These are phyloP conservation scores for Penicillium steckii DNA, from an alignment of 495 filamentous ascomycete genomes.

Conservation along the genomic window DNA sequence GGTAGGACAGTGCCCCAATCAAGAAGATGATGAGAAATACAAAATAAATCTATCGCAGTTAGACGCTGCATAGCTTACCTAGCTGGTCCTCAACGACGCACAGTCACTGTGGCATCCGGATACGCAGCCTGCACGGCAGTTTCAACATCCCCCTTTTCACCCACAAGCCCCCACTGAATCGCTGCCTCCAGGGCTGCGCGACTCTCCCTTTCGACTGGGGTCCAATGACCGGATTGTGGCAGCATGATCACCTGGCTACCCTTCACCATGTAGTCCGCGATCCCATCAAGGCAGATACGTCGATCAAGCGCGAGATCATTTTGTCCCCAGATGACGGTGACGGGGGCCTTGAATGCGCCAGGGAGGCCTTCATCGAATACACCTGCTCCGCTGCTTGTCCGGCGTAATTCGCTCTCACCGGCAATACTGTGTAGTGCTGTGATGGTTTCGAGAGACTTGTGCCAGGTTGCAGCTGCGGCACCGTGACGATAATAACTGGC, in stretches of 20 bases:
- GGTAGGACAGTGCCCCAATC: too few species aligned
- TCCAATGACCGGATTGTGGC: constrained; percentile 41
- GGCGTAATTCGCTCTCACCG: constrained; percentile 19
- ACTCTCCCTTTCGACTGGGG: constrained; percentile 42
- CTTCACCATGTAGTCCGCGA: constrained; percentile 38
- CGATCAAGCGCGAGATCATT: constrained; percentile 40
- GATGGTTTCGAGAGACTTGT: constrained; percentile 48
- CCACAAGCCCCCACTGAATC: constrained; percentile 38
- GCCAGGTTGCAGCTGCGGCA: constrained; percentile 37
- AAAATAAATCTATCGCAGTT: too few species aligned
- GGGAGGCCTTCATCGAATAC: constrained; percentile 46
- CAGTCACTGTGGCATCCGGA: constrained; percentile 30
- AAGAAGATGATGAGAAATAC: too few species aligned
- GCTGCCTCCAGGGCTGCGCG: constrained; percentile 30
- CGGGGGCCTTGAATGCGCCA: constrained; percentile 44
- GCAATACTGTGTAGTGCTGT: constrained; percentile 41
- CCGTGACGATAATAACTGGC: constrained; percentile 51
- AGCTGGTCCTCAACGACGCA: constrained; percentile 34
- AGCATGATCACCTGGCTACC: constrained; percentile 43
- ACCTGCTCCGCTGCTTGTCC: constrained; percentile 36
- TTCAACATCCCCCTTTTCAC: constrained; percentile 37
- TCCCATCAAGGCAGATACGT: constrained; percentile 42
- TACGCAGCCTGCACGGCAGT: constrained; percentile 27
- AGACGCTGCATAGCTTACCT: too few species aligned
- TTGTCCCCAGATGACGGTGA: constrained; percentile 55